Evolutionary conservation across 2,329 filamentous ascomycete species (phyloP).

Genomic region (Septoria petroselini): DNA sequence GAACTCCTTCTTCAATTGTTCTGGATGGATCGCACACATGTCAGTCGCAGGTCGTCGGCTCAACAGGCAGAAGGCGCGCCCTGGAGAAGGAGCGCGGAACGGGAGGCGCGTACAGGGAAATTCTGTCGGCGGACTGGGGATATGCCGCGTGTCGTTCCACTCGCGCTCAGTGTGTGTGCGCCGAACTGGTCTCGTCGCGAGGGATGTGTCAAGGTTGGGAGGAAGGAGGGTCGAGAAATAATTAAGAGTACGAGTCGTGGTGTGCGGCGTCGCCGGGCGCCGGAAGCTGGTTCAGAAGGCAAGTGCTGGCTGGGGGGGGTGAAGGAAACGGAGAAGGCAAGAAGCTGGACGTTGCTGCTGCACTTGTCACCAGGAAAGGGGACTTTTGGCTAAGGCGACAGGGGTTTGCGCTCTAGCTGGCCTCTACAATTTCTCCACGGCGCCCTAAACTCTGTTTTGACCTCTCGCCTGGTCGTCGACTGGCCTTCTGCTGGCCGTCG

Average conservation of each 20-base stretch:
- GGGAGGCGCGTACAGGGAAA: constrained; percentile 20
- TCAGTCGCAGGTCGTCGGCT: constrained; percentile 24
- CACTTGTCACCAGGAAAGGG: constrained; percentile 10
- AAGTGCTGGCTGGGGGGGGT: constrained; percentile 11
- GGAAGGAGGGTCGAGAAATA: constrained; percentile 20
- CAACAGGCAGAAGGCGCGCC: constrained; percentile 18
- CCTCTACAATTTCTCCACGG: constrained; percentile 15
- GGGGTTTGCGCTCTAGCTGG: constrained; percentile 10
- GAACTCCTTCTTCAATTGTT: constrained; percentile 28
- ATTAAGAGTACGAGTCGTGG: constrained; percentile 15
- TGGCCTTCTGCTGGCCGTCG: too few relatives aligned
- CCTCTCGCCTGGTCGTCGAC: not conserved
- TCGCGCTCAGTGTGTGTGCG: constrained; percentile 18
- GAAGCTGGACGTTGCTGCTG: constrained; percentile 16
- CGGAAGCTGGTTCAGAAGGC: constrained; percentile 13
- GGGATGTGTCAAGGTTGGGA: constrained; percentile 8
- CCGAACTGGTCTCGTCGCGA: constrained; percentile 9
- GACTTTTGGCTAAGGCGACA: constrained; percentile 6
- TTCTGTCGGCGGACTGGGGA: constrained; percentile 19
- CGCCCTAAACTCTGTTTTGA: constrained; percentile 14
- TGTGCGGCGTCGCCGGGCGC: constrained; percentile 11
- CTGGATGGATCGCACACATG: constrained; percentile 22
- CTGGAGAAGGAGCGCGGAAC: not conserved
- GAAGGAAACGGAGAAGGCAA: constrained; percentile 8
- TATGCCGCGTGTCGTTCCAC: constrained; percentile 28